phyloP scores from a whole-genome alignment of 257 asterid genomes.

The Salvia rosmarinus region DNA sequence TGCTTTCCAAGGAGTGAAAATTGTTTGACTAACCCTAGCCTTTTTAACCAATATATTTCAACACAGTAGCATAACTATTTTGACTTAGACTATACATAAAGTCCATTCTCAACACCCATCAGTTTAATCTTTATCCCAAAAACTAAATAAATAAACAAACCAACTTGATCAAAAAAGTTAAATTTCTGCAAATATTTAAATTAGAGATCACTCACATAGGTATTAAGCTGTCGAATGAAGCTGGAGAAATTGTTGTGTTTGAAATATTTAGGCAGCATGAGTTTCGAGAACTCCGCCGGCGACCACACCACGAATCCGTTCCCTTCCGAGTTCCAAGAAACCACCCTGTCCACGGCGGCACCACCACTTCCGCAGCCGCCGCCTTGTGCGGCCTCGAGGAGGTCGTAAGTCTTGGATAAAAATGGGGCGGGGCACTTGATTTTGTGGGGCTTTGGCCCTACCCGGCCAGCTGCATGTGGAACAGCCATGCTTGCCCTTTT shows the following conservation, averaged over 20 bases:
- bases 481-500: slow-evolving; percentile 34
- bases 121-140: not conserved
- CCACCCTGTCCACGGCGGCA: slow-evolving; percentile 17
- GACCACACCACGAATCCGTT: slow-evolving; percentile 53
- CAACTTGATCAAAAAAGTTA: no score
- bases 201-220: slow-evolving; percentile 41
- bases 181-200: not conserved
- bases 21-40: slow-evolving; percentile 8
- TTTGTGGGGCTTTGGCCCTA: slow-evolving; percentile 7
- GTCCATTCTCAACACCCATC: no score
- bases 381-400: no score
- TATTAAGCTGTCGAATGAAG: slow-evolving; percentile 52
- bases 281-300: slow-evolving; percentile 47
- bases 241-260: slow-evolving; percentile 33
- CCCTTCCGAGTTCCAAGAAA: slow-evolving; percentile 54
- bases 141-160: not conserved
- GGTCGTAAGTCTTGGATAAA: slow-evolving; percentile 61
- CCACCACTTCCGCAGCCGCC: no score
- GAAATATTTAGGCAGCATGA: slow-evolving; percentile 49
- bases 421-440: slow-evolving; percentile 63
- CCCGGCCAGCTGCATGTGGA: slow-evolving; percentile 2
- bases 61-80: slow-evolving; percentile 19
- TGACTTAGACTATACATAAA: not conserved
- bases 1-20: not conserved
- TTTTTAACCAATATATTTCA: not conserved